These are phyloP conservation scores for Paxillus rubicundulus DNA, from an alignment of 768 basidiomycete species.

Conservation along the genomic window DNA sequence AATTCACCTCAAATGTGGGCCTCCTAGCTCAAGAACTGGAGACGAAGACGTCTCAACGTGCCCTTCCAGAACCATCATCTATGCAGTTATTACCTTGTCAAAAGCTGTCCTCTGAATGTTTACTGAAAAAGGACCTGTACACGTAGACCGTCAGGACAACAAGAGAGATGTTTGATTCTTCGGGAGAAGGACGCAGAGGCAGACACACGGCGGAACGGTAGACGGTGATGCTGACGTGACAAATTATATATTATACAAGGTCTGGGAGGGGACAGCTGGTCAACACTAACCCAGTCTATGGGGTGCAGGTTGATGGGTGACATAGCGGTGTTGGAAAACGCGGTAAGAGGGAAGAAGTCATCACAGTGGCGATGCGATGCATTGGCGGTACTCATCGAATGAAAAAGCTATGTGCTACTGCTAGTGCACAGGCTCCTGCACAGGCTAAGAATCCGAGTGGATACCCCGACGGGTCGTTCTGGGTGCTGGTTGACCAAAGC, in stretches of 20 bases:
- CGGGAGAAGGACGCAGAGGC: no score
- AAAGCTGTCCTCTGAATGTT: no score
- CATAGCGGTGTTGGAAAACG: neutral
- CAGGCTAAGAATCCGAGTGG: conserved; percentile 73
- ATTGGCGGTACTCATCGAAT: conserved; percentile 49
- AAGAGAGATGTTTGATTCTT: no score
- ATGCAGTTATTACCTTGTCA: no score
- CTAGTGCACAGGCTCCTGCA: conserved; percentile 55
- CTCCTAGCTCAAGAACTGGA: no score
- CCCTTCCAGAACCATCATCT: no score
- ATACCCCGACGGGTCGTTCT: conserved; percentile 67
- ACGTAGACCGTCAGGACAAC: no score
- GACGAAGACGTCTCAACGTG: no score
- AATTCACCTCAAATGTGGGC: no score
- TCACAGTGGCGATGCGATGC: neutral
- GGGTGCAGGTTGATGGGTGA: neutral
- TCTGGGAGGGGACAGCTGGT: no score
- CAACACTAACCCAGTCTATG: neutral
- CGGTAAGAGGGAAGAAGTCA: neutral
- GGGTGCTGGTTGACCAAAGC: conserved; percentile 75
- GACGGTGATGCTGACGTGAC: neutral
- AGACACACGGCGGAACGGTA: neutral
- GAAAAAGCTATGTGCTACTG: conserved; percentile 69
- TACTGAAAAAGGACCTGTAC: no score
- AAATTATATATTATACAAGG: no score